Conservation (phyloP, 805 yeast genomes). For the Gaillardinia entomophila region DNA sequence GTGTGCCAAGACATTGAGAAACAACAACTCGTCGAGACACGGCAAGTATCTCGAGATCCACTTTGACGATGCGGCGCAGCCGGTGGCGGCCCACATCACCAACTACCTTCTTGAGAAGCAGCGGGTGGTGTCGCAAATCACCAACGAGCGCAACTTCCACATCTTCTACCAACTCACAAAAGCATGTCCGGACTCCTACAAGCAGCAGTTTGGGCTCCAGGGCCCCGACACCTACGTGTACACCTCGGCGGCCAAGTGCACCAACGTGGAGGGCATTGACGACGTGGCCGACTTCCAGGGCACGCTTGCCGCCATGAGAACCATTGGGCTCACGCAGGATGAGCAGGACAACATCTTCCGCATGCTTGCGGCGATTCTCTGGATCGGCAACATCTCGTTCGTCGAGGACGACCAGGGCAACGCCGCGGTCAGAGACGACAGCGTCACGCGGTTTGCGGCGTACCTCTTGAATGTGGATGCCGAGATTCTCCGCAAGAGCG, state of each 20-base stretch:
- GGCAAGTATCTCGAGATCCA: conserved; percentile 91
- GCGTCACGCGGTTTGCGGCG: conserved; percentile 93
- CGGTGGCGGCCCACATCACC: conserved; percentile 93
- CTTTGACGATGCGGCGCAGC: conserved; percentile 71
- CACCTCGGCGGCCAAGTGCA: conserved; percentile 82
- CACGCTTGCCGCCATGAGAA: conserved; percentile 78
- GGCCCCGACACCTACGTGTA: conserved; percentile 89
- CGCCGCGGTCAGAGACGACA: conserved; percentile 72
- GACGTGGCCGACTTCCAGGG: conserved; percentile 75
- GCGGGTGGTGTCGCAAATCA: conserved; percentile 92
- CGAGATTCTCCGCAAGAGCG: conserved; percentile 55
- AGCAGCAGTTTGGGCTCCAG: conserved; percentile 84
- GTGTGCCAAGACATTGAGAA: conserved; percentile 87
- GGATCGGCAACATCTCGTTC: conserved; percentile 93
- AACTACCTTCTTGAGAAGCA: conserved; percentile 92
- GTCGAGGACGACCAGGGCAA: conserved; percentile 83
- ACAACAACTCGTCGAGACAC: conserved; percentile 86
- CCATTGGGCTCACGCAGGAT: conserved; percentile 72
- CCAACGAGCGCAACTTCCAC: conserved; percentile 92
- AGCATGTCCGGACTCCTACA: conserved; percentile 78
- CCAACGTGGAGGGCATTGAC: conserved; percentile 79
- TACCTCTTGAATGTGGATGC: conserved; percentile 80
- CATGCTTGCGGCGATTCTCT: conserved; percentile 74
- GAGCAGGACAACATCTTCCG: conserved; percentile 92
- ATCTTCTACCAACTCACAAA: conserved; percentile 95